Conservation (phyloP, 352 stramenopile species). For the Blastocystis sp. region DNA sequence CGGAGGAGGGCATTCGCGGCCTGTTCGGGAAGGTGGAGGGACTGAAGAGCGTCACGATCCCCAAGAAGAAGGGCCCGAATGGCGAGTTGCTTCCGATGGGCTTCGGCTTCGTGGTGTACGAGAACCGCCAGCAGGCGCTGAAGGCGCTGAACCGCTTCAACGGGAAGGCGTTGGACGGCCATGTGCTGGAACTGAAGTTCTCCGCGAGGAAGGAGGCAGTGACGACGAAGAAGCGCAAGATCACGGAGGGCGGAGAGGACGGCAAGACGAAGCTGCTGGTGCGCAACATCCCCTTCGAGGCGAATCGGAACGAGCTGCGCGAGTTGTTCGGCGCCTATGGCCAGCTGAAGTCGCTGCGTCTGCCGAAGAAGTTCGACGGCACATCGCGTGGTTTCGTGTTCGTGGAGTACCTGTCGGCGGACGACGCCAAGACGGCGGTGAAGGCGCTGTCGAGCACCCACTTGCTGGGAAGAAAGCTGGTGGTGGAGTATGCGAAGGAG, state of each 20-base stretch:
- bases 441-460: slow-evolving; percentile 88
- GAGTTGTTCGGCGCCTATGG: slow-evolving; percentile 93
- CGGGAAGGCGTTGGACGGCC: slow-evolving; percentile 86
- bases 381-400: slow-evolving; percentile 95
- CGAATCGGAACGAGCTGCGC: slow-evolving; percentile 89
- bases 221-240: slow-evolving; percentile 74
- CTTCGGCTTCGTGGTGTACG: slow-evolving; percentile 97
- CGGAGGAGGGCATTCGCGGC: slow-evolving; percentile 81
- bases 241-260: slow-evolving; percentile 71
- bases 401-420: slow-evolving; percentile 91
- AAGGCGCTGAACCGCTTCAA: slow-evolving; percentile 77
- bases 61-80: slow-evolving; percentile 79
- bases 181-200: slow-evolving; percentile 88
- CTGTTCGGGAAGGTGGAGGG: slow-evolving; percentile 75
- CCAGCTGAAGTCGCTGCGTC: slow-evolving; percentile 91
- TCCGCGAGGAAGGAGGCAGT: slow-evolving; percentile 75
- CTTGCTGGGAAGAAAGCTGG: slow-evolving; percentile 95
- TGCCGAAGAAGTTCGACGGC: slow-evolving; percentile 98
- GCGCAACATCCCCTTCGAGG: slow-evolving; percentile 96
- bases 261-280: slow-evolving; percentile 93
- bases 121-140: slow-evolving; percentile 77
- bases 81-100: slow-evolving; percentile 87
- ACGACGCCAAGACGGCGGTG: slow-evolving; percentile 89
- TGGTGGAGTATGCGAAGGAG: slow-evolving; percentile 92
- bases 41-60: slow-evolving; percentile 83